Base-by-base conservation (phyloP, 306 rosid species). In the Vicia villosa region DNA sequence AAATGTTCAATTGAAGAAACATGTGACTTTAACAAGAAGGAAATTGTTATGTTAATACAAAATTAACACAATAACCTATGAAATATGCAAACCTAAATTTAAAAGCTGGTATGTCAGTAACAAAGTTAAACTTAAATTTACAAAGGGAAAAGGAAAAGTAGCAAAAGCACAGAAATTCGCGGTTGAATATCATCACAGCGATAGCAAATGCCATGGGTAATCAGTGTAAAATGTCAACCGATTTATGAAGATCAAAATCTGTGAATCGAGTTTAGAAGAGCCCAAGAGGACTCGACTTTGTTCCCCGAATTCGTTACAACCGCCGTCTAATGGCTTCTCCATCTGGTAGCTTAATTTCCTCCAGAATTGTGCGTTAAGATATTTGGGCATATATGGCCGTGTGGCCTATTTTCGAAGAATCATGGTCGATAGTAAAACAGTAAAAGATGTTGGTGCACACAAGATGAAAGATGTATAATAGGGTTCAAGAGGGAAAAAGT, bases 51-150 rank as follows among this genome's bases (percentile, higher is more conserved):
- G n/a, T n/a, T 75, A 56, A 61, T 76, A 65, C 64, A 41, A 63
- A 63, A 62, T 59, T 64, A 61, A 58, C 21, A 16, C 32, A n/a
- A 45, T 89, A n/a, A 95, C 99, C 99, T 95, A 84, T 92, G 98
- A 79, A 87, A 92, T 77, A 92, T 87, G 88, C 98, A 92, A 77
- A 92, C 91, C n/a, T n/a, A n/a, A n/a, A 79, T 92, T 89, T 91
- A 77, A 89, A 95, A 60, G 88, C 87, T 59, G 91, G 83, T 61
- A 89, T 76, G 80, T 95, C 80, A 46, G 91, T 83, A 75, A 13
- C 32, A 41, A 40, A 63, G 68, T 59, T 64, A 42, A 55, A 82
- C 78, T 76, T 60, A 74, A 74, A 74, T 70, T 69, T 64, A 42
- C 2, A 17, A 54, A 22, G 55, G 51, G 51, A 68, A 64, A 63